Percentiles rank a stretch among this genome's conserved stretches.
These are phyloP conservation scores for Calonectria honghensis DNA, from an alignment of 2,329 filamentous ascomycete species.

Conservation along the genomic window DNA sequence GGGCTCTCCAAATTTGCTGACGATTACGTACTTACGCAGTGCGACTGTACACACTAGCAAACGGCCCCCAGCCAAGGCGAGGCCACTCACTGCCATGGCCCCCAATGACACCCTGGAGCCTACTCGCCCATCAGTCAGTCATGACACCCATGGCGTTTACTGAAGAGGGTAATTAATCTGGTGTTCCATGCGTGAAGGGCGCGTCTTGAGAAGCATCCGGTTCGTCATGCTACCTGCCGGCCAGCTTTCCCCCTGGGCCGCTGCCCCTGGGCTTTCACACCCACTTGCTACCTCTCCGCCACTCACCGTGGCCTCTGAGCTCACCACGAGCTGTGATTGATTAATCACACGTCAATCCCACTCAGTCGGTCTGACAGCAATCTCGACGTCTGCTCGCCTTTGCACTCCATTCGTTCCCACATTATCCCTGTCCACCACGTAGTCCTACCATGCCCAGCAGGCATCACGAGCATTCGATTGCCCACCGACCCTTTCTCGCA, in stretches of 20 bases:
- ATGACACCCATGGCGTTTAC: constrained; percentile 24
- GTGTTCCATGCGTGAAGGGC: constrained; percentile 16
- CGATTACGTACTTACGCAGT: constrained; percentile 11
- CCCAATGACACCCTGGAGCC: constrained; percentile 17
- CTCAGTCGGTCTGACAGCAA: constrained; percentile 25
- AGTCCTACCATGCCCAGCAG: constrained; percentile 3
- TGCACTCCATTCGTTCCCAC: constrained; percentile 19
- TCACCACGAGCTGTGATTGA: constrained; percentile 5
- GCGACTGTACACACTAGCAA: constrained; percentile 17
- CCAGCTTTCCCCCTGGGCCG: neutral
- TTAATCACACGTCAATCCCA: constrained; percentile 18
- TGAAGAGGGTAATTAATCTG: constrained; percentile 12
- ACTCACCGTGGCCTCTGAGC: constrained; percentile 16
- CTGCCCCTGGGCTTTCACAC: constrained; percentile 14
- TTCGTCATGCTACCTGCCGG: constrained; percentile 26
- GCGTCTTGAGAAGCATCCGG: constrained; percentile 34
- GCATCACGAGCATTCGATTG: constrained; percentile 17
- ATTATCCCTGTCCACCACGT: constrained; percentile 15
- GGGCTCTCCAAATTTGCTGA: constrained; percentile 28
- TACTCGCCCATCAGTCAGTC: neutral
- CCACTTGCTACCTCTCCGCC: constrained; percentile 11
- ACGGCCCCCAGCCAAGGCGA: constrained; percentile 21
- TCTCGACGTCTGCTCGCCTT: constrained; percentile 15
- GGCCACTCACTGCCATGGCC: constrained; percentile 9
- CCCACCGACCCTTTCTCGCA: constrained; percentile 9